Evolutionary conservation across 2,329 filamentous ascomycete genomes (phyloP), one percentile per base, ranked within the genome.

Genomic region (Fusarium camptoceras): DNA sequence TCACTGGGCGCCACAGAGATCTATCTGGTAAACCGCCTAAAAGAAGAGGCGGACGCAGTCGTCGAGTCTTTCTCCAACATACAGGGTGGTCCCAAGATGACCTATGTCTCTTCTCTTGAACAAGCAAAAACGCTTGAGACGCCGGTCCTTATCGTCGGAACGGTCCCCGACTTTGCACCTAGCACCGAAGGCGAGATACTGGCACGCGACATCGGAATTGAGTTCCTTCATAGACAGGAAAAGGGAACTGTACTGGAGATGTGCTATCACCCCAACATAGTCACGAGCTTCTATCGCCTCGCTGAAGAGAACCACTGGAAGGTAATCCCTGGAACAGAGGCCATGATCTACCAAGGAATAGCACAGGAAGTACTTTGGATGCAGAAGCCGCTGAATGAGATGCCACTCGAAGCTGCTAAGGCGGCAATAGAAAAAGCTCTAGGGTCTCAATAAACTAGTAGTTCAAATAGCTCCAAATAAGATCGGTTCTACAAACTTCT

Each of bases 331-430:
- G 55, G 55, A 2, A 57, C 44, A 11, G 31, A 41, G 3, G 31
- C 44, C 10, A 50, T 57, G 55, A 24, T 50, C 2, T 30, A 51
- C 11, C 55, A 57, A 3, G 55, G 55, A 5, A 41, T 57, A 8
- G 55, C 31, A 5, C 34, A 57, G 27, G 55, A 57, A 14, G 31
- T 41, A 12, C 42, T 55, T 9, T 55, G 53, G 42, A 55, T 55
- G 43, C 30, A 56, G 5, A 37, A 37, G 25, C 24, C 54, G 8
- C n/a, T 50, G 25, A 8, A 25, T n/a, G 43, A 56, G 11, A 56
- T 56, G 54, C 54, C 43, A n/a, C 43, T 56, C 4, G 30, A 56
- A 30, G 54, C 54, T 30, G 43, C 54, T 9, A 50, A 56, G 18
- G 24, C n/a, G 3, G 43, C 22, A 1, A 24, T 56, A 30, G 43